Evolutionary conservation across 108 stramenopile genomes (phyloP), one percentile per base, ranked within the genome.

Genomic region (Cyclostephanos invisitatus): DNA sequence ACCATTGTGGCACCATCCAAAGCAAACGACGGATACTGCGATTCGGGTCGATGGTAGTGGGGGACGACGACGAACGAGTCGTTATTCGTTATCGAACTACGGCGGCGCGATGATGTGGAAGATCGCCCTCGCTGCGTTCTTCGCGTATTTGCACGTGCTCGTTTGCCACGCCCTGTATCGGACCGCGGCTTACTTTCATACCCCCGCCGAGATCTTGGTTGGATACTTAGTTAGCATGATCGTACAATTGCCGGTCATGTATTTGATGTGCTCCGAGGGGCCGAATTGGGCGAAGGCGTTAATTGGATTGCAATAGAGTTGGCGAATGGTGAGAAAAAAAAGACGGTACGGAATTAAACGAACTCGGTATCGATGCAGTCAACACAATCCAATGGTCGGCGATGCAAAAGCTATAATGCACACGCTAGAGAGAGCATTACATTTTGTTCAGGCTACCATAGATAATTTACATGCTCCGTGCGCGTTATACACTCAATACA

Each of bases 121-220:
- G 72, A 12, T 58, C 67, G 29, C 86, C 76, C n/a, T 67, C 67
- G 15, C 80, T 4, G 24, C 75, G 21, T 63, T 82, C 28, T 72
- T 89, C 54, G 7, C 85, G 9, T 90, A 94, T 60, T 24, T 94
- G 42, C 89, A 94, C 77, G 10, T 85, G 14, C 67, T 94, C 25
- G 81, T 88, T 20, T 73, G 87, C 35, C 59, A 89, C 57, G 84
- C 84, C 10, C 72, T 71, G 7, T 87, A 82, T 79, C 83, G 84
- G 64, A 94, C 93, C 14, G 84, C 88, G 11, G 75, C 80, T 7
- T 91, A 91, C 70, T 92, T 86, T 77, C 93, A 94, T 70, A 89
- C 91, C 6, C 36, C 64, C 35, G 67, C 61, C 14, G 93, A 94
- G 70, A 67, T 90, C 17, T 37, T 86, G 12, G 74, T 83, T 32